Percentiles rank a stretch among this genome's conserved stretches.
Conservation (phyloP, 192 early-diverging fungal genomes). For the Coemansia sp. region DNA sequence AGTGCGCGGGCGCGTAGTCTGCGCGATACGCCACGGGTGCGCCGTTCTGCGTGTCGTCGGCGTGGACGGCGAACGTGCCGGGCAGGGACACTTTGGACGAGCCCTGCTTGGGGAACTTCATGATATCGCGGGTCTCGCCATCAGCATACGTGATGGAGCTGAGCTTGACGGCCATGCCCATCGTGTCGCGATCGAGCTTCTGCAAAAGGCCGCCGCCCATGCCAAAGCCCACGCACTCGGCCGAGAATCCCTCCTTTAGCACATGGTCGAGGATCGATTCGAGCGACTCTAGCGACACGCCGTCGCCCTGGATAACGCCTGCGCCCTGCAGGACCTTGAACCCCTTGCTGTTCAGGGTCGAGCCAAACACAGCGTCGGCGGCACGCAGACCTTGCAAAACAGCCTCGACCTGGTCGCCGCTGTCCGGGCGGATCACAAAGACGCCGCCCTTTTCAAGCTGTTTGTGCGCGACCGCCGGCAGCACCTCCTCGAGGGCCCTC, state of each 20-base stretch:
- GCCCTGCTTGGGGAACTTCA: conserved; percentile 84
- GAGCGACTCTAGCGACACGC: conserved; percentile 59
- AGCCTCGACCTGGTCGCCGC: conserved; percentile 75
- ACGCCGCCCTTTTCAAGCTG: conserved; percentile 68
- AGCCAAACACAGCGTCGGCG: conserved; percentile 73
- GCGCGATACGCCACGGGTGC: conserved; percentile 32
- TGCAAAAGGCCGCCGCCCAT: conserved; percentile 88
- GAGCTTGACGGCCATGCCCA: conserved; percentile 86
- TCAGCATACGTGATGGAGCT: conserved; percentile 64
- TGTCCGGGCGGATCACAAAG: conserved; percentile 81
- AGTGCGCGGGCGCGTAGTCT: conserved; percentile 16
- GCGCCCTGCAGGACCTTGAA: conserved; percentile 72
- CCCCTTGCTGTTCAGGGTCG: conserved; percentile 67
- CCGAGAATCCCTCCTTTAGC: conserved; percentile 61
- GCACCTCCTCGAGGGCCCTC: conserved; percentile 66
- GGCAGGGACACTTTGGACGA: conserved; percentile 73
- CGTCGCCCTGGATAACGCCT: conserved; percentile 85
- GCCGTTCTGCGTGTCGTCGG: conserved; percentile 24
- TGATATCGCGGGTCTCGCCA: conserved; percentile 68
- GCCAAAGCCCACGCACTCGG: conserved; percentile 74
- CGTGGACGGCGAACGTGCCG: conserved; percentile 51
- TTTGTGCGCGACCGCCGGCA: conserved; percentile 72
- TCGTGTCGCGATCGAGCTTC: conserved; percentile 82
- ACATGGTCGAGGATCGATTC: conserved; percentile 58
- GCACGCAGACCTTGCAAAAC: conserved; percentile 71